These are phyloP conservation scores for Jasminum sambac DNA, from an alignment of 257 asterid genomes.

Conservation along the genomic window DNA sequence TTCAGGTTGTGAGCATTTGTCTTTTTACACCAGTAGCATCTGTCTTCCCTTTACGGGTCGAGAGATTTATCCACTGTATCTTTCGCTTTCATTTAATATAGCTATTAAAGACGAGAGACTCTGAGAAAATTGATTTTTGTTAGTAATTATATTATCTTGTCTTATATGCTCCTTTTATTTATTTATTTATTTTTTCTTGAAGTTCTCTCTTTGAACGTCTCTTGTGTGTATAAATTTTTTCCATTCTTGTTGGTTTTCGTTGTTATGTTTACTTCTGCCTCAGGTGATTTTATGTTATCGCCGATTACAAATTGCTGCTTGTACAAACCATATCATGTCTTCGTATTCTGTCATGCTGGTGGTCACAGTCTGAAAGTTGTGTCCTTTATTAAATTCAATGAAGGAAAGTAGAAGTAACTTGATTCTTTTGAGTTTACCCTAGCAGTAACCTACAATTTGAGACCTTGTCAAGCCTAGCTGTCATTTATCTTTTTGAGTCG, in stretches of 20 bases:
- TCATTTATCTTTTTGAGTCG: too few relatives aligned
- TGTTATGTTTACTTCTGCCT: neutral
- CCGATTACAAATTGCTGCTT: neutral
- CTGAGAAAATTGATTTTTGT: neutral
- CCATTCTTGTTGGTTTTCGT: neutral
- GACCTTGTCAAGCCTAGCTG: neutral
- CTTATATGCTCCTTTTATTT: neutral
- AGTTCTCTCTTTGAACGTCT: neutral
- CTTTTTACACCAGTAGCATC: neutral
- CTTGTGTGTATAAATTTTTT: conserved; percentile 8
- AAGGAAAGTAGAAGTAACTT: neutral
- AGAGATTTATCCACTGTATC: neutral
- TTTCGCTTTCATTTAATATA: neutral
- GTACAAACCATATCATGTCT: neutral
- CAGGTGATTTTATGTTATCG: neutral
- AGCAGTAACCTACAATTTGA: neutral
- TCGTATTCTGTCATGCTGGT: neutral
- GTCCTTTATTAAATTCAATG: neutral
- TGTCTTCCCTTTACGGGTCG: neutral
- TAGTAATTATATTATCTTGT: neutral
- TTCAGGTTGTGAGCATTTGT: neutral
- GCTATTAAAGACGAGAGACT: neutral
- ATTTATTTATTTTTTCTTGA: too few relatives aligned
- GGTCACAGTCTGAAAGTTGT: neutral
- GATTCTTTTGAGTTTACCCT: neutral